Evolutionary conservation across 371 early-diverging fungal genomes (phyloP), one percentile per base, ranked within the genome.

Genomic region (Lichtheimia corymbifera): DNA sequence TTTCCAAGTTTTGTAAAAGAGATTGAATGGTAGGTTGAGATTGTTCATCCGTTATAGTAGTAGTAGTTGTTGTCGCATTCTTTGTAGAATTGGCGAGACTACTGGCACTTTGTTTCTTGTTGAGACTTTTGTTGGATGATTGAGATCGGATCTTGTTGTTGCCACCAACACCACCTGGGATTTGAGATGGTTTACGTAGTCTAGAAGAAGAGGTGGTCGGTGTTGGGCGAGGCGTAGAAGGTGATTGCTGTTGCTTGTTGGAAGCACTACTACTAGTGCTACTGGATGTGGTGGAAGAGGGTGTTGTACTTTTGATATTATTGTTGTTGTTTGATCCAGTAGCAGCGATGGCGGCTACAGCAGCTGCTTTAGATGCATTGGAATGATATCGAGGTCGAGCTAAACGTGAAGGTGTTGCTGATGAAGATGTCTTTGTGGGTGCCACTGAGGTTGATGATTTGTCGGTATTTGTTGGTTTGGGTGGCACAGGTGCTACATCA

Each of bases 1-100:
- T 67, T 55, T 76, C 68, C 9, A 80, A 56, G 14, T 71, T 73
- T 30, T 71, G 62, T 44, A 65, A 50, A 1, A 79, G 51, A 30
- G 59, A 43, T 12, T 53, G 44, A 17, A 71, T 65, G 11, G 58
- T 50, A 3, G 40, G 17, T 18, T 42, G 40, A 20, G 25, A 47
- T 3, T 55, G 55, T 7, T 51, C 50, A 24, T 50, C 62, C 14
- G 30, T 0, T 22, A 2, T 22, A 22, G 22, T 22, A 22, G 30
- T 44, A 6, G 14, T 42, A 18, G 57, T 17, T n/a, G 22, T 56
- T 56, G n/a, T 25, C n/a, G 9, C 35, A 20, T 28, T 28, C n/a
- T 27, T 52, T 5, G 52, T 13, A 27, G 27, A 6, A 5, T 13
- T 54, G n/a, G 42, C 54, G 1, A 54, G 17, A 18, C 54, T 54